Evolutionary conservation across 208 protist species (phyloP).

Genomic region (Leptomonas pyrrhocoris): DNA sequence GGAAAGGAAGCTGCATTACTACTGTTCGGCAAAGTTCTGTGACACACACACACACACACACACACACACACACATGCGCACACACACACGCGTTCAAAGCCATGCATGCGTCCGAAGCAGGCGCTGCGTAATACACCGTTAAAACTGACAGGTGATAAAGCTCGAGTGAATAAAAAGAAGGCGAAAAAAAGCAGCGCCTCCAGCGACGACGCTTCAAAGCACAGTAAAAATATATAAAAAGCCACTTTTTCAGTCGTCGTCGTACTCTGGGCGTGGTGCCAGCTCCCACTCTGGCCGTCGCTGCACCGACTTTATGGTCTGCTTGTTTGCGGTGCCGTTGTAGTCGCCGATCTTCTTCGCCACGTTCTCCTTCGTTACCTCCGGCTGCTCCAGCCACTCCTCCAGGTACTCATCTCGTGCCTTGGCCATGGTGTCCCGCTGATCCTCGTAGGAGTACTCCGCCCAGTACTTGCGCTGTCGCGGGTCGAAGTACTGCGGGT

Average conservation of each 20-base stretch:
- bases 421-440: constrained; percentile 84
- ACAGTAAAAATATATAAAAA: too few relatives aligned
- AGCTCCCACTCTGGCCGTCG: constrained; percentile 88
- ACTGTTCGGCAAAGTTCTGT: too few relatives aligned
- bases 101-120: too few relatives aligned
- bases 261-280: constrained; percentile 60
- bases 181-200: neutral
- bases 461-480: constrained; percentile 83
- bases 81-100: too few relatives aligned
- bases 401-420: constrained; percentile 80
- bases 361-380: constrained; percentile 85
- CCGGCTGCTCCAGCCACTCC: constrained; percentile 90
- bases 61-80: too few relatives aligned
- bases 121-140: too few relatives aligned
- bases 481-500: constrained; percentile 75
- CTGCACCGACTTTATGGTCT: constrained; percentile 77
- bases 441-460: constrained; percentile 84
- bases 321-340: constrained; percentile 86
- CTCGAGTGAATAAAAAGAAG: constrained; percentile 1
- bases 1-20: too few relatives aligned
- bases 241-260: constrained; percentile 25
- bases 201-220: too few relatives aligned
- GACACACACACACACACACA: too few relatives aligned
- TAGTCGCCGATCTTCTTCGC: constrained; percentile 89
- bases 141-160: too few relatives aligned